Evolutionary conservation across 2,329 filamentous ascomycete species (phyloP), one percentile per base, ranked within the genome.

Genomic region (Exophiala oligosperma): DNA sequence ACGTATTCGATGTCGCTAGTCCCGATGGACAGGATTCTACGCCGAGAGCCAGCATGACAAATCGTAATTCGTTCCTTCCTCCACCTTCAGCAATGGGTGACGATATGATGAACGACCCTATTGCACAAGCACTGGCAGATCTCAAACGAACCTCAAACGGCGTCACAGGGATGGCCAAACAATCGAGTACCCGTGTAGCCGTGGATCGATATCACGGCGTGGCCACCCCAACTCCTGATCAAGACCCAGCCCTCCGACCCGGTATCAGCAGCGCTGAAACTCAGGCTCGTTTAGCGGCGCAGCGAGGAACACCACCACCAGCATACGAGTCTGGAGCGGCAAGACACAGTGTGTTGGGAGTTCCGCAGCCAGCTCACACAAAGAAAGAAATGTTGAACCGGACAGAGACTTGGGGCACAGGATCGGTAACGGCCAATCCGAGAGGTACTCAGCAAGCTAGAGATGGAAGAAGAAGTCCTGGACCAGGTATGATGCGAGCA

Each of bases 171-270:
- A 91, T 88, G 0, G 83, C 81, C 14, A 97, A 97, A 74, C 88
- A 92, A 66, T 84, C 91, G 5, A 87, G 87, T 2, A 81, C 84
- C 49, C 86, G 95, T n/a, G 85, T 96, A 60, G 96, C 94, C n/a
- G 94, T 92, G 17, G 95, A 99, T 72, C 87, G 90, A 60, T 97
- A 96, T 74, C 91, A 95, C 70, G 93, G 94, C n/a, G 88, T 99
- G 62, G 79, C 90, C 11, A 96, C 93, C 1, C 93, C 94, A 4
- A 86, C 82, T 5, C 89, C 77, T 60, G 71, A 69, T 53, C 70
- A 60, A 66, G 70, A 57, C 24, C 74, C 73, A 14, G 71, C 75
- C 17, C 56, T 56, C 21, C 55, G 65, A 50, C 66, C 66, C 32
- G 56, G 56, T 12, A 47, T 64, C 9, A 56, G 67, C 26, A 66